These are phyloP conservation scores for Naganishia sp. DNA, from an alignment of 1,284 basidiomycete species.

Conservation along the genomic window DNA sequence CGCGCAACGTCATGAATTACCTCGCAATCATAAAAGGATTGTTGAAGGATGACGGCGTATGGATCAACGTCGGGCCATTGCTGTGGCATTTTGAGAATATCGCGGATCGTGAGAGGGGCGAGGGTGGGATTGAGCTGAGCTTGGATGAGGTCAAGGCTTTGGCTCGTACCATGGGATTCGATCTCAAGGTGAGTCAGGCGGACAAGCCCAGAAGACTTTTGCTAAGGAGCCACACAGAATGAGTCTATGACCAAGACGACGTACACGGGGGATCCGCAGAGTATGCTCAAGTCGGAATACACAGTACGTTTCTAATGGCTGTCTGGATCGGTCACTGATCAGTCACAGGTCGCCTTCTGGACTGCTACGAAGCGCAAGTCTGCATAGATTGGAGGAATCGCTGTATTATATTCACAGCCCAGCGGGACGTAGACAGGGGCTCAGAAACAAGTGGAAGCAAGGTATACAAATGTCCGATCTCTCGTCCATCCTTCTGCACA, in stretches of 20 bases:
- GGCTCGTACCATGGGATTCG: slow-evolving; percentile 76
- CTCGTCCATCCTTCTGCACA: too few relatives aligned
- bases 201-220: neutral
- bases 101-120: slow-evolving; percentile 67
- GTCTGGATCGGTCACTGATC: slow-evolving; percentile 13
- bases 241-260: slow-evolving; percentile 76
- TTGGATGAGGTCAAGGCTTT: slow-evolving; percentile 83
- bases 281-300: slow-evolving; percentile 88
- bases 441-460: too few relatives aligned
- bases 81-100: slow-evolving; percentile 94
- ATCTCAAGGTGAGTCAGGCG: slow-evolving; percentile 63
- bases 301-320: slow-evolving; percentile 52
- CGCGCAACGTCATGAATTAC: slow-evolving; percentile 89
- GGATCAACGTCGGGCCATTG: slow-evolving; percentile 90
- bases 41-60: slow-evolving; percentile 77
- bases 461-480: too few relatives aligned
- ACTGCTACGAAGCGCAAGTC: slow-evolving; percentile 66
- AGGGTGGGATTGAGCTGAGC: slow-evolving; percentile 78
- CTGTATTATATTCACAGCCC: too few relatives aligned
- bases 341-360: slow-evolving; percentile 68
- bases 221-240: slow-evolving; percentile 59
- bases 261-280: slow-evolving; percentile 79
- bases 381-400: too few relatives aligned
- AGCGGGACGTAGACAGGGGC: too few relatives aligned
- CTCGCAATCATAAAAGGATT: slow-evolving; percentile 77